Conservation (phyloP, 129 eudicot genomes). For the Ambrosia artemisiifolia region DNA sequence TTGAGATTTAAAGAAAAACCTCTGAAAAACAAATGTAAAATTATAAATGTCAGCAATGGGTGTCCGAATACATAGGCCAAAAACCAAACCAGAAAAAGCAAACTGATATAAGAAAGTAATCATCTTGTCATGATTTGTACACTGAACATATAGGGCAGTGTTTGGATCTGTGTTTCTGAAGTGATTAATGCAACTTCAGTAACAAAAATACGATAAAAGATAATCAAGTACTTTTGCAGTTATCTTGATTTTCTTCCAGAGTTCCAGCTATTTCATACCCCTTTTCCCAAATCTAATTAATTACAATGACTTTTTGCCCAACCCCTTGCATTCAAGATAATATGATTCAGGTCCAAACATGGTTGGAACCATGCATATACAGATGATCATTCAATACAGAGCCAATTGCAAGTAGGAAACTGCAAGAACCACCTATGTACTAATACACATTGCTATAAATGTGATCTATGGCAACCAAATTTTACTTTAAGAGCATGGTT, state of each 20-base stretch:
- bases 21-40: slow-evolving; percentile 33
- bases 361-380: too few relatives aligned
- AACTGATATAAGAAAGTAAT: slow-evolving; percentile 1
- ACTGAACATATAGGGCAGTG: neutral
- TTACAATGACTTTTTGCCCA: neutral
- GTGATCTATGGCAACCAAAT: neutral
- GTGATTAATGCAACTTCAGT: neutral
- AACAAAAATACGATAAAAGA: too few relatives aligned
- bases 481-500: neutral
- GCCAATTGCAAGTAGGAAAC: too few relatives aligned
- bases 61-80: too few relatives aligned
- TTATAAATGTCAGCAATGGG: neutral
- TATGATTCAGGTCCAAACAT: too few relatives aligned
- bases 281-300: too few relatives aligned
- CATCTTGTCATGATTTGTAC: neutral
- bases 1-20: slow-evolving; percentile 93
- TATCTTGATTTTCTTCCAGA: too few relatives aligned
- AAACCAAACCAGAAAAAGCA: neutral
- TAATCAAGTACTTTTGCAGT: too few relatives aligned
- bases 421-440: neutral
- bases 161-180: neutral
- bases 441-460: neutral
- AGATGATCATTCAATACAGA: too few relatives aligned
- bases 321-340: neutral
- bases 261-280: neutral